phyloP scores from a whole-genome alignment of 2,329 filamentous ascomycete genomes.

The Beauveria scarabaeidicola region DNA sequence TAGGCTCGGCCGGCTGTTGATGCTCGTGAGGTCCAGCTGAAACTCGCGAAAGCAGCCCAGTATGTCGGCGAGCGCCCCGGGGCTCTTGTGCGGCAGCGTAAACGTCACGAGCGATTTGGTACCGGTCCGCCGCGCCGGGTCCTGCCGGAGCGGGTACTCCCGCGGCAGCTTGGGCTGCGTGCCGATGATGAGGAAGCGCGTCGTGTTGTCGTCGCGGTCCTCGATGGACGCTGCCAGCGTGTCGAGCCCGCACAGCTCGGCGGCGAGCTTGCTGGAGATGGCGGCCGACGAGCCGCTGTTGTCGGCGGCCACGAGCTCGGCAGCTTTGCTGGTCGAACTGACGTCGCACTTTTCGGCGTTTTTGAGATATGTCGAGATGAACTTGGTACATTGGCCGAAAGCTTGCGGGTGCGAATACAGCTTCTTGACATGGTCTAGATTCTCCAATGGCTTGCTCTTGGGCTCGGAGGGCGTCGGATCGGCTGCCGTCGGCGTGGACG shows the following conservation, averaged over 20 bases:
- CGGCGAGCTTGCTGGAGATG: constrained; percentile 69
- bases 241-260: constrained; percentile 56
- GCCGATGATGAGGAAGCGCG: constrained; percentile 64
- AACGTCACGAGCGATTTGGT: constrained; percentile 75
- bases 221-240: constrained; percentile 63
- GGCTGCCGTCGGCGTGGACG: constrained; percentile 40
- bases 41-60: constrained; percentile 68
- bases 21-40: constrained; percentile 77
- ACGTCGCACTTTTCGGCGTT: constrained; percentile 74
- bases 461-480: constrained; percentile 37
- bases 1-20: constrained; percentile 76
- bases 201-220: constrained; percentile 68
- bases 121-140: constrained; percentile 19
- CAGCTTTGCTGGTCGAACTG: constrained; percentile 76
- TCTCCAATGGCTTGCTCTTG: constrained; percentile 37
- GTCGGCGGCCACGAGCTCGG: constrained; percentile 61
- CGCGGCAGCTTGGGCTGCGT: constrained; percentile 21
- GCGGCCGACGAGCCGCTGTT: constrained; percentile 58
- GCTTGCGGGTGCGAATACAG: constrained; percentile 93
- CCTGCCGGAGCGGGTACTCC: constrained; percentile 20
- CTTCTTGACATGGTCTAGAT: constrained; percentile 56
- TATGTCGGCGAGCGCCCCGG: constrained; percentile 76
- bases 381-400: constrained; percentile 79
- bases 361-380: constrained; percentile 62
- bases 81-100: constrained; percentile 65